Evolutionary conservation across 257 asterid species (phyloP), one percentile per base, ranked within the genome.

Genomic region (Cordia subcordata): DNA sequence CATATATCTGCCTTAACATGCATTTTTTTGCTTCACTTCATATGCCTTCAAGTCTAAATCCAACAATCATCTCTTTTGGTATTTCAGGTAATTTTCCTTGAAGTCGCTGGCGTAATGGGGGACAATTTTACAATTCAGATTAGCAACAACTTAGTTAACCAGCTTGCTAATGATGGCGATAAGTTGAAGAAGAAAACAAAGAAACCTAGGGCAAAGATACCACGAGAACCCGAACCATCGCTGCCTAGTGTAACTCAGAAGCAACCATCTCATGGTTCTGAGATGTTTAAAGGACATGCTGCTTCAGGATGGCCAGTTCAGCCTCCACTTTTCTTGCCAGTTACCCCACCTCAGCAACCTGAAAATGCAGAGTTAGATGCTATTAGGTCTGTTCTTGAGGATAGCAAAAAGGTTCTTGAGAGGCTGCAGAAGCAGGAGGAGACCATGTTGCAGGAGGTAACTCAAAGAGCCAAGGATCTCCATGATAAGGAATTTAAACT

Each of bases 401-500:
- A 83, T 62, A 89, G 96, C 32, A 88, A 85, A 72, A 78, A 76
- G 63, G 83, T 80, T 32, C 70, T 89, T 53, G 99, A 83, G 68
- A 86, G 68, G 79, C 53, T 93, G 87, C 82, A 83, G 84, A 86
- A 83, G 74, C 85, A 75, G 65, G 97, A 89, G 79, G 92, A 74
- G 33, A 79, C 68, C 73, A 79, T 93, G 90, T 51, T 89, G 60
- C 74, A 83, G 63, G 96, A 93, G 82, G 96, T 89, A 19, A 80
- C 90, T 70, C 82, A 83, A 55, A 85, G 89, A 65, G 96, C 97
- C 9, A 93, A 85, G 79, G 95, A 86, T 61, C 94, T 93, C 47
- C 96, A 86, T 11, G 99, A 83, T 53, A 85, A 85, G 70, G 99
- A 93, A 76, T 89, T 89, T 73, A 85, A 86, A 80, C 88, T 89